Conservation (phyloP, 345 rosid species). For the Raphanus sativus region DNA sequence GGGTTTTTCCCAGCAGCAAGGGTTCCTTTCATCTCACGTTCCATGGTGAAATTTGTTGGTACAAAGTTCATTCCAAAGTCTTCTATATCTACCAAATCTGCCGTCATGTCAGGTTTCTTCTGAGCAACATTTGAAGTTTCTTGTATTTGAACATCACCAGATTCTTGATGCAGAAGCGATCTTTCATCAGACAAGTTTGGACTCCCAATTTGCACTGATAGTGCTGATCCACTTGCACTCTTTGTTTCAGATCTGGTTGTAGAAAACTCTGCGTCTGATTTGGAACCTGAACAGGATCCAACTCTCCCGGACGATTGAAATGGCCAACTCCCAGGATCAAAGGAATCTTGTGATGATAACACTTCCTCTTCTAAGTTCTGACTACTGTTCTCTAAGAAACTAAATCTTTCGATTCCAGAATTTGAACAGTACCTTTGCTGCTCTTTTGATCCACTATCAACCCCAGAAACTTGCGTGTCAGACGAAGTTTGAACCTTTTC, state of each 20-base stretch:
- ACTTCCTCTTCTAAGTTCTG: conserved; percentile 65
- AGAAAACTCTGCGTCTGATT: conserved; percentile 65
- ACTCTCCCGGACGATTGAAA: conserved; percentile 50
- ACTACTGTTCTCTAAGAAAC: conserved; percentile 43
- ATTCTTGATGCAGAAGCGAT: conserved; percentile 36
- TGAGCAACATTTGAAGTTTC: conserved; percentile 38
- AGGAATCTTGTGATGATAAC: conserved; percentile 73
- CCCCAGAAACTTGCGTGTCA: conserved; percentile 43
- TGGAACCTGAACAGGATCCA: conserved; percentile 57
- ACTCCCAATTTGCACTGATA: conserved; percentile 37
- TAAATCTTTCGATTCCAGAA: conserved; percentile 45
- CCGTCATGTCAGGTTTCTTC: conserved; percentile 22
- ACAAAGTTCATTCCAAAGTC: conserved; percentile 28
- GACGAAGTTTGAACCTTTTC: conserved; percentile 39
- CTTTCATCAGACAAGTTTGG: conserved; percentile 47
- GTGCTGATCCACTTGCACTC: conserved; percentile 37
- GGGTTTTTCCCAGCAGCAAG: conserved; percentile 44
- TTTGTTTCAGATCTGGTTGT: conserved; percentile 39
- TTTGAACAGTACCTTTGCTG: conserved; percentile 37
- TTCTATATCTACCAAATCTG: conserved; percentile 41
- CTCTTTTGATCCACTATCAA: conserved; percentile 42
- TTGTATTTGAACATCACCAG: conserved; percentile 32
- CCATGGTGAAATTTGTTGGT: conserved; percentile 28
- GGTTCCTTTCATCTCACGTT: conserved; percentile 53
- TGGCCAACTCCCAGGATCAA: conserved; percentile 41